Conservation (phyloP, 495 filamentous ascomycete species). For the Stereocaulon alpinum region DNA sequence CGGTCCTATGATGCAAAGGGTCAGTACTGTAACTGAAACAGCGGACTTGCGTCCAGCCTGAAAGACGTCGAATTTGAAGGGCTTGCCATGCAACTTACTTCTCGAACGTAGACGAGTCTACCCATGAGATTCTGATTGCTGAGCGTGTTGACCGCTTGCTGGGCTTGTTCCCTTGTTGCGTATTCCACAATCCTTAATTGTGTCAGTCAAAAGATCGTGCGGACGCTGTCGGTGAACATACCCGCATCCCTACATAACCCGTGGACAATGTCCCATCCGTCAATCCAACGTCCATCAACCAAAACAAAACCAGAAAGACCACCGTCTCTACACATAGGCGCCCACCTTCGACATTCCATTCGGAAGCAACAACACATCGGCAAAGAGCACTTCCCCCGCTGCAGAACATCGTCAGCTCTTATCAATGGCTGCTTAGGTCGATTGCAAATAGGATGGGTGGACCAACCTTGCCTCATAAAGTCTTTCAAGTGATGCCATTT, state of each 20-base stretch:
- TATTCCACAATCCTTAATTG: slow-evolving; percentile 94
- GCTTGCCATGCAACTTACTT: slow-evolving; percentile 48
- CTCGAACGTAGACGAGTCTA: slow-evolving; percentile 93
- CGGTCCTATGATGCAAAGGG: slow-evolving; percentile 53
- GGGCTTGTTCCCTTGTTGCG: slow-evolving; percentile 97
- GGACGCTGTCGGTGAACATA: slow-evolving; percentile 41
- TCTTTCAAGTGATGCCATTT: slow-evolving; percentile 99
- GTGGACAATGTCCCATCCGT: slow-evolving; percentile 91
- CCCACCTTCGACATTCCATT: slow-evolving; percentile 99
- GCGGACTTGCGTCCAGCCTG: not conserved
- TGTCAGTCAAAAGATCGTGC: slow-evolving; percentile 9
- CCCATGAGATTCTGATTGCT: slow-evolving; percentile 99
- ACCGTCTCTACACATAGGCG: slow-evolving; percentile 85
- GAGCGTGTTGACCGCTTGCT: slow-evolving; percentile 92
- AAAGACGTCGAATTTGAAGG: not conserved
- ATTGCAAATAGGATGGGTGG: not conserved
- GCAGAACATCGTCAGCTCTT: slow-evolving; percentile 30
- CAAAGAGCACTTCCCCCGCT: slow-evolving; percentile 99
- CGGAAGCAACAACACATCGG: slow-evolving; percentile 98
- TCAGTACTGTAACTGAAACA: not conserved
- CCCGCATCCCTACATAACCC: slow-evolving; percentile 99
- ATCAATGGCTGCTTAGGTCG: slow-evolving; percentile 12
- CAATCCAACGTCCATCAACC: slow-evolving; percentile 97
- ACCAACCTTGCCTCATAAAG: slow-evolving; percentile 94
- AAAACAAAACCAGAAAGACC: slow-evolving; percentile 64